These are phyloP conservation scores for Exidia glandulosa DNA, from an alignment of 768 basidiomycete species.

Conservation along the genomic window DNA sequence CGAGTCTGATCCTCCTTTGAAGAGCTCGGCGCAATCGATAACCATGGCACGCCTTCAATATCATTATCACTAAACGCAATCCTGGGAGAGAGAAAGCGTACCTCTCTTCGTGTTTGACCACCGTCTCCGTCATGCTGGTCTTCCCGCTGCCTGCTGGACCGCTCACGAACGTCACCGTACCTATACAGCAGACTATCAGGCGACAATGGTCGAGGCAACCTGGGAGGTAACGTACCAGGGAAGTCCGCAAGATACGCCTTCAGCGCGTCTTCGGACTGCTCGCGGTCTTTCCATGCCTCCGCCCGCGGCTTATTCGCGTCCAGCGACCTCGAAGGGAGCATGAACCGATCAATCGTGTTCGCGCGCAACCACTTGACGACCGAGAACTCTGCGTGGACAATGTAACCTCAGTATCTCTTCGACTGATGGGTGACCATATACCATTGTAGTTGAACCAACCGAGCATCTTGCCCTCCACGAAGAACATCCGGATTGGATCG, in stretches of 20 bases:
- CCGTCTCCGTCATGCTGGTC: conserved; percentile 40
- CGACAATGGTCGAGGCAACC: neutral
- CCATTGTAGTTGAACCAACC: conserved; percentile 77
- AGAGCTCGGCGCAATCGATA: conserved; percentile 77
- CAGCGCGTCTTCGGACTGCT: conserved; percentile 60
- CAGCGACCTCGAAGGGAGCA: conserved; percentile 11
- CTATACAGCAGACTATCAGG: conserved; percentile 27
- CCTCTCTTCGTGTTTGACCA: conserved; percentile 47
- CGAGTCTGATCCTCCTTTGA: conserved; percentile 56
- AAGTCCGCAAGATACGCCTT: conserved; percentile 64
- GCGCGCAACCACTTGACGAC: conserved; percentile 67
- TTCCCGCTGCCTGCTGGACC: conserved; percentile 83
- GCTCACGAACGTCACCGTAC: conserved; percentile 66
- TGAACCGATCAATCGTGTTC: conserved; percentile 45
- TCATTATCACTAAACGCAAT: neutral
- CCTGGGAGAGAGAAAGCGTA: conserved; percentile 14
- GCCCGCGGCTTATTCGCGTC: conserved; percentile 12
- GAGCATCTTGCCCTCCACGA: conserved; percentile 70
- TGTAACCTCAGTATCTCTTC: neutral
- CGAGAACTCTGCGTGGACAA: conserved; percentile 47
- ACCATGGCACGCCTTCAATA: conserved; percentile 47
- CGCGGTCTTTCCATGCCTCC: conserved; percentile 76
- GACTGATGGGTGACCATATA: conserved; percentile 12
- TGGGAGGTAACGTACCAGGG: conserved; percentile 49
- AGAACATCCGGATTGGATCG: conserved; percentile 79